Evolutionary conservation across 208 protist genomes (phyloP).

Genomic region (Acanthamoeba culbertsoni): DNA sequence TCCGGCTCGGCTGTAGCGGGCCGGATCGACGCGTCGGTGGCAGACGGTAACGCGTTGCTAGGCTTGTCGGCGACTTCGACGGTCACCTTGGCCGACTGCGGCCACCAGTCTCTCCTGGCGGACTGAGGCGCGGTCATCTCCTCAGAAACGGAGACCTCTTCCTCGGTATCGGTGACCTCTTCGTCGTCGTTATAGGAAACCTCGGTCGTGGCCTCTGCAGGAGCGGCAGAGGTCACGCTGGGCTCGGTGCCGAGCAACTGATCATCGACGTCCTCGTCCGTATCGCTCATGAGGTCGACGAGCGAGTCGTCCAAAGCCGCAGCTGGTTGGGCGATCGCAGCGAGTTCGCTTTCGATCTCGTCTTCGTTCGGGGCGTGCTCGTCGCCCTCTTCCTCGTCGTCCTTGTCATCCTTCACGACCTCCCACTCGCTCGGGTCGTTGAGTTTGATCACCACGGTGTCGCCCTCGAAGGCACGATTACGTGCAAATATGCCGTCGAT

Average conservation of each 20-base stretch:
- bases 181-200: no score
- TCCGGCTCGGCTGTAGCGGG: neutral
- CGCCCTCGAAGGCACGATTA: conserved; percentile 74
- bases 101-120: no score
- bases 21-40: neutral
- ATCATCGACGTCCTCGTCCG: neutral
- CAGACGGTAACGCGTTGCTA: no score
- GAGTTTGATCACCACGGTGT: conserved; percentile 73
- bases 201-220: no score
- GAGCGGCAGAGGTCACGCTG: no score
- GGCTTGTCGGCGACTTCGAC: no score
- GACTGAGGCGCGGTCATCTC: no score
- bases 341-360: neutral
- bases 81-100: no score
- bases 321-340: neutral
- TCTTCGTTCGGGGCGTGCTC: neutral
- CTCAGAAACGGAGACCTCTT: no score
- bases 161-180: no score
- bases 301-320: neutral
- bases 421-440: conserved; percentile 44
- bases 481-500: conserved; percentile 61
- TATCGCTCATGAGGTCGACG: neutral
- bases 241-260: no score
- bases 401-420: conserved; percentile 37
- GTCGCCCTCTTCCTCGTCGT: conserved; percentile 37